Percentiles rank a stretch among this genome's conserved stretches.
These are phyloP conservation scores for Microdochium nivale DNA, from an alignment of 2,329 filamentous ascomycete species.

Conservation along the genomic window DNA sequence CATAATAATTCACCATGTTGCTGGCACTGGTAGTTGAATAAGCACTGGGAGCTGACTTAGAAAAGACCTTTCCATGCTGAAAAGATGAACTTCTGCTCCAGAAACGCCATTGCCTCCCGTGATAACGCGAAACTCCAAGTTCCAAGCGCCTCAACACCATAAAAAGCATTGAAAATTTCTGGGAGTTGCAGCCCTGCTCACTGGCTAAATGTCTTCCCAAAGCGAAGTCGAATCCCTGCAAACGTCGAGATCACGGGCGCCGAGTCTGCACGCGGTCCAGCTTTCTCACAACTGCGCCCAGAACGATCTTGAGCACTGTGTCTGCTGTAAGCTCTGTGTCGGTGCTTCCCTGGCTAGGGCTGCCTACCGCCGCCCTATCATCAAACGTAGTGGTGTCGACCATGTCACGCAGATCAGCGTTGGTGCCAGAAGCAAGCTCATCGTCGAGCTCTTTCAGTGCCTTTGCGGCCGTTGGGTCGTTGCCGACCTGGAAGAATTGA, in stretches of 20 bases:
- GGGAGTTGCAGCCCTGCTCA: no score
- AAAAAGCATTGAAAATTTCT: no score
- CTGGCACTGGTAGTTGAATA: no score
- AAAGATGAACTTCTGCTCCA: no score
- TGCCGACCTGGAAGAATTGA: constrained; percentile 93
- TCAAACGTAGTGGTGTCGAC: constrained; percentile 82
- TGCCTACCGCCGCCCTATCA: constrained; percentile 12
- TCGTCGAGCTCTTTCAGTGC: constrained; percentile 72
- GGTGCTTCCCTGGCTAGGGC: constrained; percentile 18
- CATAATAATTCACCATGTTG: no score
- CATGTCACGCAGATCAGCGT: constrained; percentile 66
- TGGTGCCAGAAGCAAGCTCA: constrained; percentile 45
- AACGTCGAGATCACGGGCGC: constrained; percentile 2
- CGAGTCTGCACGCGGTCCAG: constrained; percentile 41
- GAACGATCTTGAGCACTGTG: constrained; percentile 70
- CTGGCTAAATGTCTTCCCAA: no score
- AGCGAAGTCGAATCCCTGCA: not conserved
- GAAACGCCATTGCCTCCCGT: no score
- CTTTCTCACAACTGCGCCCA: constrained; percentile 65
- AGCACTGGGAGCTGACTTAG: no score
- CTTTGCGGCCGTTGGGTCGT: constrained; percentile 53
- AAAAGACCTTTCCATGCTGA: no score
- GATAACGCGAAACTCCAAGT: no score
- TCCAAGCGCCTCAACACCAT: no score
- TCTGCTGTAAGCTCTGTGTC: constrained; percentile 49